Base-by-base conservation (phyloP, 225 moss, liverwort and hornwort genomes). In the Bryoerythrophyllum caledonicum region DNA sequence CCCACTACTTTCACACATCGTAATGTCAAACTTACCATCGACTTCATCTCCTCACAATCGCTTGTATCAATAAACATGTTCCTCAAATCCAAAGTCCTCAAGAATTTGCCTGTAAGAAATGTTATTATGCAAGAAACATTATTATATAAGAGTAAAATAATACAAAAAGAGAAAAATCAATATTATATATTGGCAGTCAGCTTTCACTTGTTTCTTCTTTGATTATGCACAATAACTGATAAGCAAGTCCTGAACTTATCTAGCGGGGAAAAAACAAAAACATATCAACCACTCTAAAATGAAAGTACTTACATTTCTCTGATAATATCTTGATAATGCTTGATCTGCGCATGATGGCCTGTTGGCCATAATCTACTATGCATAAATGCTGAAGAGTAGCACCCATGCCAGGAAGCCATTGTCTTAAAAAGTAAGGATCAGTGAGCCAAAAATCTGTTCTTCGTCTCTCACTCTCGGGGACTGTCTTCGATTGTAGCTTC, bases 61-160 rank as follows among this genome's bases (percentile, higher is more conserved):
- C 10, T 80, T 6, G 79, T 86, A 0, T 85, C 88, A 0, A 88
- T 71, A 10, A 79, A 88, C 60, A 88, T 71, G 3, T 88, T 88
- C 11, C 88, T 67, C 15, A 88, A 7, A 54, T 88, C 88, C 73
- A 88, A 63, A 0, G 83, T 79, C 46, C 86, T 83, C 27, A 88
- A 17, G 0, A 17, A 0, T 3, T 60, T 67, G 13, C 88, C n/a
- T n/a, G n/a, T n/a, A n/a, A n/a, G n/a, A n/a, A n/a, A n/a, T n/a
- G n/a, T n/a, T n/a, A n/a, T n/a, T n/a, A n/a, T 88, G 48, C 55
- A 34, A 7, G 28, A 60, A 10, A 34, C 6, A 6, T 3, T 34
- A 34, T 34, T 34, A 5, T 34, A 34, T 5, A 34, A 6, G 34
- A 34, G 34, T 3, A 34, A 34, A 34, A 34, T 34, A 5, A 34